Percentiles rank a stretch among this genome's conserved stretches.
These are phyloP conservation scores for Barnettozyma salicaria DNA, from an alignment of 805 yeast genomes.

Conservation along the genomic window DNA sequence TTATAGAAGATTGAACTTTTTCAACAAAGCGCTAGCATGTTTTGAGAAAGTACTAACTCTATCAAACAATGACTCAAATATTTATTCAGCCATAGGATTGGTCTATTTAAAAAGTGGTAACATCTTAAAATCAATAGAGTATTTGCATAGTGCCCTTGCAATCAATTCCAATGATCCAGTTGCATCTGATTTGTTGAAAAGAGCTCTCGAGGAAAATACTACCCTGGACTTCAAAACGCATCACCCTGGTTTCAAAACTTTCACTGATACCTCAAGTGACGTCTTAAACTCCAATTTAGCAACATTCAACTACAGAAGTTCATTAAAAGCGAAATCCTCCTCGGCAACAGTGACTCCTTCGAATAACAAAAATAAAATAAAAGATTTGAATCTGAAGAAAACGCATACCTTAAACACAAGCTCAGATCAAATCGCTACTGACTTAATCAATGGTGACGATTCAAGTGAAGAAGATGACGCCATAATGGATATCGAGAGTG, in stretches of 20 bases:
- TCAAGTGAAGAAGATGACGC: constrained; percentile 46
- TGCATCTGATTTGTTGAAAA: constrained; percentile 70
- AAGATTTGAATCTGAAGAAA: background rate
- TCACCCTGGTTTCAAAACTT: constrained; percentile 19
- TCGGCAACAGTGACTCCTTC: constrained; percentile 22
- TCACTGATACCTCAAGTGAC: constrained; percentile 26
- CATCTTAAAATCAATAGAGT: constrained; percentile 60
- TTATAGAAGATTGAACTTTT: constrained; percentile 58
- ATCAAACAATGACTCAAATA: constrained; percentile 64
- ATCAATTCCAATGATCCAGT: constrained; percentile 76
- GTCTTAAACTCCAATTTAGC: constrained; percentile 25
- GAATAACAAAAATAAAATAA: constrained; percentile 23
- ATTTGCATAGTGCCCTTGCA: constrained; percentile 76
- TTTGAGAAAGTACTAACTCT: constrained; percentile 71
- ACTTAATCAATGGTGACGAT: constrained; percentile 26
- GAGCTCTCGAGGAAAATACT: constrained; percentile 65
- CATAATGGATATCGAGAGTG: constrained; percentile 57
- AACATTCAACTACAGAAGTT: constrained; percentile 24
- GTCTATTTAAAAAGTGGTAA: constrained; percentile 68
- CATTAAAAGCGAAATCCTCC: constrained; percentile 7
- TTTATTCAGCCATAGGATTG: constrained; percentile 80
- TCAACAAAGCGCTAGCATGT: constrained; percentile 62
- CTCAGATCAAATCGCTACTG: constrained; percentile 24
- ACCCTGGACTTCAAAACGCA: constrained; percentile 1
- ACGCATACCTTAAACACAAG: constrained; percentile 15